Base-by-base conservation (phyloP, 2,329 filamentous ascomycete genomes). In the Tolypocladium endophyticum region DNA sequence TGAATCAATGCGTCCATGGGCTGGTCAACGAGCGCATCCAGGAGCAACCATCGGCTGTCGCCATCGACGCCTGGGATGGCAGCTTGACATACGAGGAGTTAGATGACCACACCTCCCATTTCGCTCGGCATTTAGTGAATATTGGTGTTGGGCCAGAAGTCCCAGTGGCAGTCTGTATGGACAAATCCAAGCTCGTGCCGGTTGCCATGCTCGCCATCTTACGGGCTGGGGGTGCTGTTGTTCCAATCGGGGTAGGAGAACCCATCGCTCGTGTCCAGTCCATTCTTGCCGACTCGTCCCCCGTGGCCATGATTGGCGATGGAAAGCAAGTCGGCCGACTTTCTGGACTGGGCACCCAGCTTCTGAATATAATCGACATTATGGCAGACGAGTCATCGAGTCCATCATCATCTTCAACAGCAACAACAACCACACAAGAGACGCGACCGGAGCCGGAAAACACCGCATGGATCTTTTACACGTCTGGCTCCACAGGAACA, bases 181-280 rank as follows among this genome's bases (percentile, higher is more conserved):
- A 72, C 43, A 74, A 73, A 61, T 73, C 71, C 4, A 66, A 63
- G 54, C 73, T 67, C 67, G 65, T 64, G 1, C 54, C 65, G 16
- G 65, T 73, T 3, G 67, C 68, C 2, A 68, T 72, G 61, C 60
- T 74, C 20, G 70, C 62, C 6, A 66, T 73, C 0, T 60, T 75
- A 52, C 73, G 71, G 59, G 68, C 72, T 53, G 72, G 71, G 12
- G 69, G 58, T 52, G 62, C 61, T 43, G 39, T 43, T 43, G 39
- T 43, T 43, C 39, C 39, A 18, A 43, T 43, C 39, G 39, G 39
- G 39, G 39, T 43, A 43, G 39, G 39, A 43, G 39, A 43, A n/a
- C 39, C 39, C 39, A 43, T 43, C n/a, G 39, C 39, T 43, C 39
- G 39, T 43, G 39, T 43, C 39, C 39, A n/a, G 39, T 18, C 39